Evolutionary conservation across 164 flowering plant species (phyloP).

Genomic region (Tetrastigma voinierianum): DNA sequence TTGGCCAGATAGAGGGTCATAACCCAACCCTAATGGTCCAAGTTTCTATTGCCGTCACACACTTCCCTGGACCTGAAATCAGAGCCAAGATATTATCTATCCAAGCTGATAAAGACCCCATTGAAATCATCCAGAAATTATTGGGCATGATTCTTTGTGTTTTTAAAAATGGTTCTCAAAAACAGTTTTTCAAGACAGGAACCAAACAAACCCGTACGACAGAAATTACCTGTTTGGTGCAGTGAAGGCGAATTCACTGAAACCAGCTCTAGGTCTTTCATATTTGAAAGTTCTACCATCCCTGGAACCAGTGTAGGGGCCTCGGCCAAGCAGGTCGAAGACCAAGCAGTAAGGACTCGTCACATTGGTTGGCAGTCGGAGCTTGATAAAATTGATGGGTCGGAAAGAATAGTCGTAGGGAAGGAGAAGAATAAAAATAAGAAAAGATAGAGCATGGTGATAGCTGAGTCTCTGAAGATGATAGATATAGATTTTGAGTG

Average conservation of each 20-base stretch:
- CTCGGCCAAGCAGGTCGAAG: conserved; percentile 5
- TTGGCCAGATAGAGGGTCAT: conserved; percentile 25
- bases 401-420: neutral
- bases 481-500: neutral
- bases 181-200: no score
- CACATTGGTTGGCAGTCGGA: neutral
- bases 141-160: no score
- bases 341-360: neutral
- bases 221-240: conserved; percentile 15
- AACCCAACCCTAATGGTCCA: conserved; percentile 34
- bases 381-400: neutral
- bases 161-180: no score
- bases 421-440: no score
- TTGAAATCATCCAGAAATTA: neutral
- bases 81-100: no score
- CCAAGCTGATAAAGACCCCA: no score
- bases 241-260: conserved; percentile 18
- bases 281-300: conserved; percentile 29
- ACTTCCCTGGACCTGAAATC: conserved; percentile 12
- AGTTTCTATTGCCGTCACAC: conserved; percentile 13
- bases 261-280: conserved; percentile 13
- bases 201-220: no score
- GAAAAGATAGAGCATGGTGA: neutral
- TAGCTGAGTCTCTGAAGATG: neutral
- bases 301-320: conserved; percentile 14